Base-by-base conservation (phyloP, 129 eudicot genomes). In the Scalesia atractyloides region DNA sequence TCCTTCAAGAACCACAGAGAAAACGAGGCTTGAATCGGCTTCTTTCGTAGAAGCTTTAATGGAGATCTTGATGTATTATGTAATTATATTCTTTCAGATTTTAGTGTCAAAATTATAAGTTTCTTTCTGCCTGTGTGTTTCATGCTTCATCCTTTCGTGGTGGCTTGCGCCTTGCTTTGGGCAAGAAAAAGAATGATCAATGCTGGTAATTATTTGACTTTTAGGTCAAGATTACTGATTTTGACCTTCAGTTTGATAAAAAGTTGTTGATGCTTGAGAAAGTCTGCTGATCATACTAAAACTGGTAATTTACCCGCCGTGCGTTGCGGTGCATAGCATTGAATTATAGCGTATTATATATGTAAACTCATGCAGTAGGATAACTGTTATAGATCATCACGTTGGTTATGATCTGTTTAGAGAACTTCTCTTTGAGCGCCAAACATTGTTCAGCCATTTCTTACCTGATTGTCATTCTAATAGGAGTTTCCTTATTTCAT, bases 41-140 rank as follows among this genome's bases (percentile, higher is more conserved):
- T 64, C 72, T 74, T 37, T 74, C 41, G 47, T 51, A 74, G 72
- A 74, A 64, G 51, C 72, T 26, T 22, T 57, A 58, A 72, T 53
- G 30, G 39, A 63, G 39, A 33, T 73, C 50, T 37, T 24, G 64
- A 46, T 64, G 65, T 74, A 74, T 74, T 74, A 2, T 66, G 66
- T 49, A 64, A 64, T 74, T 74, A n/a, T 74, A 18, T 74, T 18
- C 39, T 48, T 50, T 49, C 15, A 22, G 64, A 70, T 36, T 52
- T 39, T 30, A 66, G 14, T 37, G 72, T 51, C 33, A 74, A 64
- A 64, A 36, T 43, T 50, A 66, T 33, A 52, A 37, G 17, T 5
- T 15, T 64, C 17, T 74, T 51, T 26, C 41, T 43, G 41, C 51
- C 24, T 37, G 34, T 30, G 34, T 30, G 34, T 30, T 30, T 30